These are phyloP conservation scores for Mycena crocata DNA, from an alignment of 768 basidiomycete genomes.

Conservation along the genomic window DNA sequence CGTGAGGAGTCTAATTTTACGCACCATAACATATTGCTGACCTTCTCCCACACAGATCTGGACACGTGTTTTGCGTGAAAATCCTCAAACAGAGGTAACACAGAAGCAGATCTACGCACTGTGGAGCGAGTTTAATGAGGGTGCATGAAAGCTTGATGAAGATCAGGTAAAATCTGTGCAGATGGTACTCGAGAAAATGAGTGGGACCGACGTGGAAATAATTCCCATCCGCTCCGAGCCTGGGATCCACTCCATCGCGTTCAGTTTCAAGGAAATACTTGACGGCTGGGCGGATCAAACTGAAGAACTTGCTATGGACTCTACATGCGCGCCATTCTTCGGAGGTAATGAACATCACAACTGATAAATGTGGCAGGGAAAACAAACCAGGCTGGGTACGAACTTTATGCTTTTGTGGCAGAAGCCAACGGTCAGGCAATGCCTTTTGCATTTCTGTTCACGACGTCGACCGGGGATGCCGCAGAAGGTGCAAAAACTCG, in stretches of 20 bases:
- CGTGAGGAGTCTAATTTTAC: neutral
- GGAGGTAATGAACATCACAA: too few relatives aligned
- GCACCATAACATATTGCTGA: neutral
- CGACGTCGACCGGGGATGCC: slow-evolving; percentile 31
- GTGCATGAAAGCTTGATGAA: slow-evolving; percentile 26
- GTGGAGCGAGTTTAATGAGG: slow-evolving; percentile 15
- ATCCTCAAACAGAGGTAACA: slow-evolving; percentile 1
- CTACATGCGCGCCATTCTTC: too few relatives aligned
- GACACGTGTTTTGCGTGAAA: neutral
- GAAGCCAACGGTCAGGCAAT: slow-evolving; percentile 39
- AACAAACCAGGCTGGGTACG: neutral
- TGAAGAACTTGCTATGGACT: slow-evolving; percentile 36
- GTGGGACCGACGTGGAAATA: slow-evolving; percentile 5
- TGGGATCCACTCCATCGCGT: slow-evolving; percentile 31
- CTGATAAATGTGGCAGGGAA: too few relatives aligned
- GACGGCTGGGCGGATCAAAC: slow-evolving; percentile 14
- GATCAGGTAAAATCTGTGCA: slow-evolving; percentile 32
- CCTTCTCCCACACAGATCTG: neutral
- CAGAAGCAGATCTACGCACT: slow-evolving; percentile 8
- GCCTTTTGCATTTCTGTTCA: slow-evolving; percentile 35
- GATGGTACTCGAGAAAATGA: slow-evolving; percentile 20
- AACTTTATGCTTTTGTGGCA: slow-evolving; percentile 34
- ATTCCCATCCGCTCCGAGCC: slow-evolving; percentile 1
- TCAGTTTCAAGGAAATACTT: slow-evolving; percentile 30
- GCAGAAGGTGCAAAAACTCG: slow-evolving; percentile 37